phyloP scores from a whole-genome alignment of 2,329 filamentous ascomycete genomes.

The Exophiala sp. region DNA sequence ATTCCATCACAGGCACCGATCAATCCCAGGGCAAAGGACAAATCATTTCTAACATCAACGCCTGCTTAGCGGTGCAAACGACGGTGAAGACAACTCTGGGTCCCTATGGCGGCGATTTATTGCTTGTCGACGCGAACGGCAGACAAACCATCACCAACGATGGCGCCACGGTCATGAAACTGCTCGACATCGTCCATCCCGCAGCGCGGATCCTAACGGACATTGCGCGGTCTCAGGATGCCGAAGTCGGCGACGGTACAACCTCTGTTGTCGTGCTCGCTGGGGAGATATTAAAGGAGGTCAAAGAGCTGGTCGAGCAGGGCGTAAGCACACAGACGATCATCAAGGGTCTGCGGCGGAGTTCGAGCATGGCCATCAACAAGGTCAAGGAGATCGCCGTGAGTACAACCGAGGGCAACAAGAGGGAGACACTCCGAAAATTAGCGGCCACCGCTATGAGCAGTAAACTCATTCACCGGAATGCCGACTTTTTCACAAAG shows the following conservation, averaged over 20 bases:
- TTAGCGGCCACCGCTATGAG: constrained; percentile 96
- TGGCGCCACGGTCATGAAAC: constrained; percentile 99
- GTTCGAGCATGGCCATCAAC: constrained; percentile 88
- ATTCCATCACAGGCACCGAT: constrained; percentile 71
- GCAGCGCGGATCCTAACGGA: constrained; percentile 96
- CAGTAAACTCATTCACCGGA: constrained; percentile 97
- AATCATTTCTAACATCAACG: constrained; percentile 97
- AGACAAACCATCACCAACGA: constrained; percentile 98
- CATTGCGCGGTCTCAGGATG: constrained; percentile 97
- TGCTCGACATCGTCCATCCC: constrained; percentile 97
- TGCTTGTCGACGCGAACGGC: constrained; percentile 95
- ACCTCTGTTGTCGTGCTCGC: constrained; percentile 96
- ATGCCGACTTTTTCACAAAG: constrained; percentile 95
- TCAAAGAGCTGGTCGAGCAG: constrained; percentile 93
- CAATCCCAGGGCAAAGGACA: constrained; percentile 95
- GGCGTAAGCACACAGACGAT: constrained; percentile 97
- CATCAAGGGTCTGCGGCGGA: constrained; percentile 89
- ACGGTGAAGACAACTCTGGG: constrained; percentile 95
- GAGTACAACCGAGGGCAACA: constrained; percentile 75
- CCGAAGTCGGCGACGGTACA: constrained; percentile 96
- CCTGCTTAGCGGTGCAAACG: constrained; percentile 89
- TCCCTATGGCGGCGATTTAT: constrained; percentile 91
- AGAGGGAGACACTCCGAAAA: constrained; percentile 82
- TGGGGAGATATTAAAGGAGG: constrained; percentile 96
- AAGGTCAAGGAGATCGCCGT: constrained; percentile 98